A percentile compares a stretch with the other conserved stretches of the same genome.
These are phyloP conservation scores for Aspergillus tamarii DNA, from an alignment of 2,329 filamentous ascomycete species.

Conservation along the genomic window DNA sequence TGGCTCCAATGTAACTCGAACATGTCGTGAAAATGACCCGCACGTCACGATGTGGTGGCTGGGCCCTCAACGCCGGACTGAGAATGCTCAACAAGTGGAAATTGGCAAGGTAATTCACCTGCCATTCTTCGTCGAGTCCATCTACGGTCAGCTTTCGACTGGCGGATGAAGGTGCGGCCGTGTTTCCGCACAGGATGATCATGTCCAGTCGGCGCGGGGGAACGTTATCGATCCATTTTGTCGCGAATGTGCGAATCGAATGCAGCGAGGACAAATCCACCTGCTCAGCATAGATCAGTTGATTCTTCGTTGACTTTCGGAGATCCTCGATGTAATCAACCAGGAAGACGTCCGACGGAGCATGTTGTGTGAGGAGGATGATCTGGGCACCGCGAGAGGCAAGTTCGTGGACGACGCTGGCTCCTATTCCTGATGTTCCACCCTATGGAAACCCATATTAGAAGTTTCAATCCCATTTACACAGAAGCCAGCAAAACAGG, in stretches of 20 bases:
- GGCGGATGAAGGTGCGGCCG: constrained; percentile 60
- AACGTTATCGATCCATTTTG: constrained; percentile 96
- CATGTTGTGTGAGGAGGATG: constrained; percentile 81
- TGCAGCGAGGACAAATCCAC: constrained; percentile 88
- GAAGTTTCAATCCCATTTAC: not conserved
- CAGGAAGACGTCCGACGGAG: constrained; percentile 82
- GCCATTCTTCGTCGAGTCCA: constrained; percentile 87
- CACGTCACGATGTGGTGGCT: constrained; percentile 92
- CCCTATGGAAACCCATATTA: constrained; percentile 54
- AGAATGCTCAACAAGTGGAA: constrained; percentile 93
- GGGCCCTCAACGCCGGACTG: constrained; percentile 83
- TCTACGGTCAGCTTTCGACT: constrained; percentile 68
- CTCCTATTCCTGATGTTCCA: constrained; percentile 90
- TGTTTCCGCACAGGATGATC: constrained; percentile 83
- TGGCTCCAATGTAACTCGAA: constrained; percentile 80
- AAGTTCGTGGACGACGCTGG: constrained; percentile 72
- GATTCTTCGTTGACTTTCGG: constrained; percentile 73
- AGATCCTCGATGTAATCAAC: constrained; percentile 92
- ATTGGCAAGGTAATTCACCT: constrained; percentile 92
- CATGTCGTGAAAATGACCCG: constrained; percentile 85
- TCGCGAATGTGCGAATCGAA: constrained; percentile 89
- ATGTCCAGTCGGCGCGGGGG: constrained; percentile 88
- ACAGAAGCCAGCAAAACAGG: not conserved
- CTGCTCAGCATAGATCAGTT: constrained; percentile 92
- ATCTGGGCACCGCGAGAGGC: constrained; percentile 85